Evolutionary conservation across 176 grass and related monocot genomes (phyloP).

Genomic region (Aechmea fasciata): DNA sequence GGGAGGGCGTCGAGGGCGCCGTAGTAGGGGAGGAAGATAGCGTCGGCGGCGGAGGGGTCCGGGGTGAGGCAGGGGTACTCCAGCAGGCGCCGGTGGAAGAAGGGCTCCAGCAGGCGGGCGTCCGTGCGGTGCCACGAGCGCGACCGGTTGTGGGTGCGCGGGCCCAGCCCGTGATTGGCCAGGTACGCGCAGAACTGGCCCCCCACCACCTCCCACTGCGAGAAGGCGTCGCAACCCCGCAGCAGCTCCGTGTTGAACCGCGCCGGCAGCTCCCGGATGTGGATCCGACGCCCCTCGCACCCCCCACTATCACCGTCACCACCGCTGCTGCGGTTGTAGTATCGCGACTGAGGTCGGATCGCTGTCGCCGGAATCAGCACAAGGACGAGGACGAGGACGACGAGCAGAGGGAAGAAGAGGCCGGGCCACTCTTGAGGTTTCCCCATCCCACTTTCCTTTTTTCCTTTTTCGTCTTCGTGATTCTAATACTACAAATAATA

Average conservation of each 20-base stretch:
- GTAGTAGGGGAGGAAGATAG: slow-evolving; percentile 80
- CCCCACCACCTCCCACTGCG: slow-evolving; percentile 39
- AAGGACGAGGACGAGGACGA: no score
- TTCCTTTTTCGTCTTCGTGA: no score
- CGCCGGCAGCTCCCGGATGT: slow-evolving; percentile 34
- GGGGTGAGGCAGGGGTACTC: slow-evolving; percentile 39
- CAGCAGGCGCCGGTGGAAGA: slow-evolving; percentile 60
- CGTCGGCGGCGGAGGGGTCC: slow-evolving; percentile 36
- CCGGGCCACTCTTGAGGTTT: no score
- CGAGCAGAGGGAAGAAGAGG: no score
- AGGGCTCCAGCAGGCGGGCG: slow-evolving; percentile 39
- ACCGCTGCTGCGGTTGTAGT: no score
- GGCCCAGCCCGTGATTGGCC: slow-evolving; percentile 59
- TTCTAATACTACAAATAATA: no score
- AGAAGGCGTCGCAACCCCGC: slow-evolving; percentile 37
- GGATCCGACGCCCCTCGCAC: slow-evolving; percentile 45
- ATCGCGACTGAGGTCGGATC: no score
- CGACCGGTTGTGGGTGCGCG: slow-evolving; percentile 36
- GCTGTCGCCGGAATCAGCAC: no score
- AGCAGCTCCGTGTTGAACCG: slow-evolving; percentile 56
- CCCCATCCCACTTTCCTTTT: no score
- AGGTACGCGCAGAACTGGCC: slow-evolving; percentile 30
- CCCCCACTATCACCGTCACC: neutral
- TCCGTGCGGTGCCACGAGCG: slow-evolving; percentile 67
- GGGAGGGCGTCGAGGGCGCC: slow-evolving; percentile 62